Conservation (phyloP, 345 rosid species). For the Gossypium rotundifolium region DNA sequence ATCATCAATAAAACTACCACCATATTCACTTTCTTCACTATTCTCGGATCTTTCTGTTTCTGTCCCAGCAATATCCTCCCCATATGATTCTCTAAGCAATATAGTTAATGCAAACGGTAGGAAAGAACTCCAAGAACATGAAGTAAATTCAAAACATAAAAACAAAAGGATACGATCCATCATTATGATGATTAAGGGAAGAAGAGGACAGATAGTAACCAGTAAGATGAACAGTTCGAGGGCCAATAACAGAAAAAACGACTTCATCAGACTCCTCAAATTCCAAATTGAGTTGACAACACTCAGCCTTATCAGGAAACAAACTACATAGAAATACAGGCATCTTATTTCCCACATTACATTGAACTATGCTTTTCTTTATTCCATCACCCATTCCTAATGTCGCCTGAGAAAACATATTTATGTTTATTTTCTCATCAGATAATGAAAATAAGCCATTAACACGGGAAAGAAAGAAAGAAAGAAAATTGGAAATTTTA, state of each 20-base stretch:
- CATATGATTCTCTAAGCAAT: slow-evolving; percentile 8
- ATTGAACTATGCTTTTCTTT: slow-evolving; percentile 48
- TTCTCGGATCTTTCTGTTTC: slow-evolving; percentile 42
- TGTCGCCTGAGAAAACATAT: slow-evolving; percentile 32
- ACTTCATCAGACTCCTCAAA: slow-evolving; percentile 70
- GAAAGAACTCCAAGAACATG: not conserved
- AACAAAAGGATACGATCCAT: slow-evolving; percentile 57
- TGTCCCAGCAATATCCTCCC: slow-evolving; percentile 24
- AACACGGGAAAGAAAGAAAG: too few relatives aligned
- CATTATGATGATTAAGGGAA: slow-evolving; percentile 17
- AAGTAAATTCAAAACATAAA: not conserved
- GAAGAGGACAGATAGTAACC: slow-evolving; percentile 40
- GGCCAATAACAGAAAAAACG: slow-evolving; percentile 66
- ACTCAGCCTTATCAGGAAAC: slow-evolving; percentile 45
- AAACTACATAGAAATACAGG: slow-evolving; percentile 57
- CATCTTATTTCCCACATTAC: slow-evolving; percentile 59
- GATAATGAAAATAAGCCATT: not conserved
- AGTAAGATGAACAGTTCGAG: slow-evolving; percentile 58
- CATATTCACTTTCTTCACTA: slow-evolving; percentile 48
- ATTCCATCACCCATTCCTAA: slow-evolving; percentile 41
- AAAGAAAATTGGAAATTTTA: not conserved
- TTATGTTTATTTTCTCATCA: not conserved
- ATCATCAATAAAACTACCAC: slow-evolving; percentile 60
- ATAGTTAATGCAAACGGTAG: not conserved
- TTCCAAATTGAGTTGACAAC: slow-evolving; percentile 59